phyloP scores from a whole-genome alignment of 2,329 filamentous ascomycete genomes.

The Xylaria hypoxylon region DNA sequence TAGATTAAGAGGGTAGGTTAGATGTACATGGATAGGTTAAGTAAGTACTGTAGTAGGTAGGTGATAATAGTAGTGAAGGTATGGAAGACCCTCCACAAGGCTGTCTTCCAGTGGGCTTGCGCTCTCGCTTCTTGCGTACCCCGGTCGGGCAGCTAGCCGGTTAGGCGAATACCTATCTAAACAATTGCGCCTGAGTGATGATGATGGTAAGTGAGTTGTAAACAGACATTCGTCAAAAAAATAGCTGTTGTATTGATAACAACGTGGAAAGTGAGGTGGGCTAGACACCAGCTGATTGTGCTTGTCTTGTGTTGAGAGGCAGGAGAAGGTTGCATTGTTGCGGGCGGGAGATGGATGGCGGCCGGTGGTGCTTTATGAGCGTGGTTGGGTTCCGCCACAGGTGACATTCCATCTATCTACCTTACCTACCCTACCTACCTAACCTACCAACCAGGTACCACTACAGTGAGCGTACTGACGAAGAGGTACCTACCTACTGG shows the following conservation, averaged over 20 bases:
- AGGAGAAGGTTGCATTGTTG: constrained; percentile 20
- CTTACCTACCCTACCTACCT: too few species aligned
- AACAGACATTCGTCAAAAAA: background rate
- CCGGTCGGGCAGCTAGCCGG: constrained; percentile 26
- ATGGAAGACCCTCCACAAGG: constrained; percentile 27
- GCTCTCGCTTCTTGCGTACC: constrained; percentile 18
- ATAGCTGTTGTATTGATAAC: background rate
- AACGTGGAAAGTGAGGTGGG: background rate
- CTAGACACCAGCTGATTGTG: background rate
- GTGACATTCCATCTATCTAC: constrained; percentile 14
- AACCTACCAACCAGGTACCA: too few species aligned
- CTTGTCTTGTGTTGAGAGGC: background rate
- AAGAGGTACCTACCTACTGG: too few species aligned
- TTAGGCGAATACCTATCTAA: background rate
- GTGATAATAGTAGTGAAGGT: background rate
- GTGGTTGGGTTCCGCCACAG: constrained; percentile 23
- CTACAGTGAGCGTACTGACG: background rate
- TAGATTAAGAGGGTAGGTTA: background rate
- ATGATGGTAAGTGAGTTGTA: background rate
- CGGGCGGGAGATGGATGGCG: constrained; percentile 22
- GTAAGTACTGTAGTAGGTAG: too few species aligned
- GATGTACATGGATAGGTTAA: too few species aligned
- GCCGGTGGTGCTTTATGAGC: constrained; percentile 26
- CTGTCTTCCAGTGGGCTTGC: constrained; percentile 19
- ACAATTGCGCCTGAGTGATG: constrained; percentile 10